Evolutionary conservation across 1,284 basidiomycete genomes (phyloP), one percentile per base, ranked within the genome.

Genomic region (Cerioporus squamosus): DNA sequence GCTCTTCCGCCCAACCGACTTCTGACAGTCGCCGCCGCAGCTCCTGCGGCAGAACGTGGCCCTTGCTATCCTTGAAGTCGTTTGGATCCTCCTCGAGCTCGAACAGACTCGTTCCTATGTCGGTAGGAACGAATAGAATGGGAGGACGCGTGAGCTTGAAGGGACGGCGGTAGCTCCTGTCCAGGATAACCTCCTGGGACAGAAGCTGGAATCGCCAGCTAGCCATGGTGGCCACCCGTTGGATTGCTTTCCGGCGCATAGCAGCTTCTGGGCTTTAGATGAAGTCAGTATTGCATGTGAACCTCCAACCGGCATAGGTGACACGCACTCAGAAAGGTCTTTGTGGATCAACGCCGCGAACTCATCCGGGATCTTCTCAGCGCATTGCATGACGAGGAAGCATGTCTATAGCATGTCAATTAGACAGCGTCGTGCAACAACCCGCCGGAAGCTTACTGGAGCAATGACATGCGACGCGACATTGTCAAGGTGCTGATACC

Each of bases 311-410:
- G n/a, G 20, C 2, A 12, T 18, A 40, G 2, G 17, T 5, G 24
- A 9, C n/a, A 49, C 75, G 44, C 62, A 87, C 88, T 81, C 85
- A 39, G 74, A 76, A 22, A 89, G 64, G 60, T 88, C 85, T 44
- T 78, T 71, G 62, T 84, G 79, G n/a, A 90, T 80, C 20, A 79
- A 61, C 1, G 75, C 72, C 10, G 80, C 59, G 40, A 87, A 74
- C 18, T 82, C 78, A 24, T 73, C 57, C 0, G 83, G 75, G 0
- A 72, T 75, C 70, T 83, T 89, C 70, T 91, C 89, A 0, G 86
- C 87, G 63, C 83, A 84, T 72, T 88, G 86, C 87, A 90, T 90
- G 36, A 85, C 63, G 26, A 91, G 72, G 66, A 88, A 90, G 59
- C 82, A 86, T 9, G 83, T 79, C 88, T 91, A 58, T 29, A 14